These are phyloP conservation scores for Diaporthe vexans DNA, from an alignment of 2,329 filamentous ascomycete genomes.

Conservation along the genomic window DNA sequence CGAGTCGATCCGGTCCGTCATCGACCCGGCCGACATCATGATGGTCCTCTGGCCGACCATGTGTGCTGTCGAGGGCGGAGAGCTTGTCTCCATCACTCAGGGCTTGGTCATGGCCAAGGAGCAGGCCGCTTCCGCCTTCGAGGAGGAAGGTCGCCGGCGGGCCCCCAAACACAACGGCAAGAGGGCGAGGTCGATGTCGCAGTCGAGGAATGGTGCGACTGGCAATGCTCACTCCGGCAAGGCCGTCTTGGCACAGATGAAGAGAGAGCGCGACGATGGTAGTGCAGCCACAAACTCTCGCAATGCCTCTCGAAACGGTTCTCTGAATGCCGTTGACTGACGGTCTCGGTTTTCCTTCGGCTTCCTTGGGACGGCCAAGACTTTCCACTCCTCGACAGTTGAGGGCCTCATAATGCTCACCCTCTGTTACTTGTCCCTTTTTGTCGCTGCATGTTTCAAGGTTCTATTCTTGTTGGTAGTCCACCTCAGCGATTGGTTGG, in stretches of 20 bases:
- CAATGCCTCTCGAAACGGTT: neutral
- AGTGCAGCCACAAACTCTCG: neutral
- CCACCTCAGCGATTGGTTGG: neutral
- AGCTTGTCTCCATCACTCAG: constrained; percentile 52
- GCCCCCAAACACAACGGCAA: constrained; percentile 24
- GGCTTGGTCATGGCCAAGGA: constrained; percentile 53
- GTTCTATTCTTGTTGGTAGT: constrained; percentile 15
- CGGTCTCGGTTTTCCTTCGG: neutral
- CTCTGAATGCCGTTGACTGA: constrained; percentile 1
- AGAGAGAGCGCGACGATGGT: constrained; percentile 7
- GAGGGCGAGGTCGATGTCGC: constrained; percentile 39
- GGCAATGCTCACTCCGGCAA: constrained; percentile 1
- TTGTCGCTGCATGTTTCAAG: constrained; percentile 1
- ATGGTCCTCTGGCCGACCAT: constrained; percentile 54
- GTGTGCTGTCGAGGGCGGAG: constrained; percentile 52
- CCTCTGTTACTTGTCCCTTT: constrained; percentile 12
- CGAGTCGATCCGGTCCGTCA: constrained; percentile 40
- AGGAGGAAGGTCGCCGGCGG: constrained; percentile 46
- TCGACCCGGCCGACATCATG: constrained; percentile 51
- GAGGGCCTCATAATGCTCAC: neutral
- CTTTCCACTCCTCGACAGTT: neutral
- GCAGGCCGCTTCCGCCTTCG: constrained; percentile 49
- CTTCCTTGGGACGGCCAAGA: neutral
- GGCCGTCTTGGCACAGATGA: constrained; percentile 51
- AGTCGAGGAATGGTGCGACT: constrained; percentile 10